Evolutionary conservation across 73 alveolate genomes (phyloP), one percentile per base, ranked within the genome.

Genomic region (Diophrys appendiculata): DNA sequence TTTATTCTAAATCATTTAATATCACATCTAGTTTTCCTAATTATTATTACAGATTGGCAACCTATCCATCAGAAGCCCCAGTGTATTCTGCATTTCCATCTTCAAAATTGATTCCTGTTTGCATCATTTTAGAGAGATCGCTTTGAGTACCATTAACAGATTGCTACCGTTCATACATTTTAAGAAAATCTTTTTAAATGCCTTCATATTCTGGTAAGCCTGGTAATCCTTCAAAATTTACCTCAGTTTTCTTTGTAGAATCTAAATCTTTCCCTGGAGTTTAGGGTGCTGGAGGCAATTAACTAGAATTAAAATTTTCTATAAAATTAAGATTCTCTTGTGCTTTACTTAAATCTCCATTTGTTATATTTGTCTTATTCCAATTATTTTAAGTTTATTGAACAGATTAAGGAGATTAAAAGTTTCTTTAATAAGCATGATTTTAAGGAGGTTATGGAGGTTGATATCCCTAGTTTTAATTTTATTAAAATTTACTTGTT

Each of bases 161-260:
- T 43, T 43, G 18, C 60, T 43, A 43, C 5, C 60, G 60, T 43
- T 43, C 60, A 43, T 43, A 43, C 60, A 43, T 43, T 24, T 67
- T 67, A n/a, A 67, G 5, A 26, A 67, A 23, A 5, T 67, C 35
- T 28, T 67, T 67, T 67, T 67, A 54, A 25, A 67, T 18, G 24
- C 75, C 75, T 28, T 67, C 75, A 67, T 67, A 67, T 28, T 67
- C 75, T 23, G 75, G 75, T 26, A 67, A 5, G 5, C 3, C 25
- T 3, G 75, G 75, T 5, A 67, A 25, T 23, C 75, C 75, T 18
- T 67, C 43, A 29, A 67, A 67, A 28, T 67, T 23, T 2, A 29
- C 54, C 53, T 67, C 75, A 25, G 75, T 67, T 28, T 28, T 67
- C 75, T 67, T 18, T 26, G 75, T 60, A 3, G 26, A 23, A n/a